Evolutionary conservation across 2,329 filamentous ascomycete genomes (phyloP).

Genomic region (Alternaria burnsii): DNA sequence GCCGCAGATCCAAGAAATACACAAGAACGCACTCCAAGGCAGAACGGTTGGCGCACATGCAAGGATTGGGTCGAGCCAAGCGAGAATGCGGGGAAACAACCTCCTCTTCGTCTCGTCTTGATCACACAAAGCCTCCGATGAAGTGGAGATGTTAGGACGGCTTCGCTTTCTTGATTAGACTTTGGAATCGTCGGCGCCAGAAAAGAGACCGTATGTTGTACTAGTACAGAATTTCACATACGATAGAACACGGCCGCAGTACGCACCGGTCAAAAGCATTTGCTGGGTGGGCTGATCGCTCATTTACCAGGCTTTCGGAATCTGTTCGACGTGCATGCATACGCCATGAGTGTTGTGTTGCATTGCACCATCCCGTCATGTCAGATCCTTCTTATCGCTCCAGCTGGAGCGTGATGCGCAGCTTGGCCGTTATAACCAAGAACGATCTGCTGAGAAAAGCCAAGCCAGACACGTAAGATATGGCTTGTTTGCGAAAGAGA

Average conservation of each 20-base stretch:
- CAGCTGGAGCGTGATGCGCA: background rate
- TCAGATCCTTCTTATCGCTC: background rate
- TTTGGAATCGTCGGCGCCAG: background rate
- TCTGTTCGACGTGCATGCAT: background rate
- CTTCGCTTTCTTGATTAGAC: background rate
- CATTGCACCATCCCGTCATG: background rate
- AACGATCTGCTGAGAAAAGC: background rate
- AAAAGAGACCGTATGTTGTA: background rate
- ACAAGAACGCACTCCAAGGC: background rate
- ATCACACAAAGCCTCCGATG: slow-evolving; percentile 1
- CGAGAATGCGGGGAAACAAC: slow-evolving; percentile 11
- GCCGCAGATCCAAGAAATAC: background rate
- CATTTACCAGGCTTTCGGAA: background rate
- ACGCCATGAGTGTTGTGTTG: slow-evolving; percentile 2
- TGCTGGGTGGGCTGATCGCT: background rate
- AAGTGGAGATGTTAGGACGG: background rate
- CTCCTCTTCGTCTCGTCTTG: background rate
- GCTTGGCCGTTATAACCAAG: slow-evolving; percentile 1
- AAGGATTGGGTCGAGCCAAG: slow-evolving; percentile 1
- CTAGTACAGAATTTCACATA: background rate
- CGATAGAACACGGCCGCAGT: background rate
- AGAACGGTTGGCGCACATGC: background rate
- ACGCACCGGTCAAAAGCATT: background rate
- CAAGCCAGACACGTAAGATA: background rate
- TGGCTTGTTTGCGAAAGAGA: background rate